Conservation (phyloP, 192 early-diverging fungal genomes). For the Coemansia sp. region DNA sequence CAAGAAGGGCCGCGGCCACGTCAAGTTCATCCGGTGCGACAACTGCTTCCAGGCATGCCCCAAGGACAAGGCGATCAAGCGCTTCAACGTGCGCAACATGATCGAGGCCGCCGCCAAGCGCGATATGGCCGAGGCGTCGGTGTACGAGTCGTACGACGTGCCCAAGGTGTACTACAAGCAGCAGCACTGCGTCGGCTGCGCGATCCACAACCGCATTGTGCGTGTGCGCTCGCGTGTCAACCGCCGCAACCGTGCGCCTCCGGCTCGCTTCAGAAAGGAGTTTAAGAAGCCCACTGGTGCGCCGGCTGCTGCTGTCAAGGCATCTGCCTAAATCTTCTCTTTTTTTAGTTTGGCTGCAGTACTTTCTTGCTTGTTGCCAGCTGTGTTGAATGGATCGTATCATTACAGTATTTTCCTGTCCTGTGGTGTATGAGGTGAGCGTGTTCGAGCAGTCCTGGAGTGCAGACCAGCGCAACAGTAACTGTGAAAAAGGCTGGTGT, state of each 20-base stretch:
- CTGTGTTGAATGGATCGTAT: not conserved
- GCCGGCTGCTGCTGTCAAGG: slow-evolving; percentile 26
- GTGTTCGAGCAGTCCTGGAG: no score
- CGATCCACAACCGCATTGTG: slow-evolving; percentile 91
- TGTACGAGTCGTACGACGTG: slow-evolving; percentile 92
- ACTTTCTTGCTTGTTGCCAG: not conserved
- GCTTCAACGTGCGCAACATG: slow-evolving; percentile 98
- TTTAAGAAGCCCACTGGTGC: slow-evolving; percentile 57
- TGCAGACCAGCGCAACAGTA: not conserved
- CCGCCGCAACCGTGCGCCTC: slow-evolving; percentile 91
- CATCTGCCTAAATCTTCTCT: slow-evolving; percentile 25
- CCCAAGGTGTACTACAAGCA: slow-evolving; percentile 99
- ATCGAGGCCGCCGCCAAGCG: slow-evolving; percentile 95
- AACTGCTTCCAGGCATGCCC: slow-evolving; percentile 98
- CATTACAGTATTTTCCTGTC: not conserved
- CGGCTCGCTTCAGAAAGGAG: slow-evolving; percentile 81
- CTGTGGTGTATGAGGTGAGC: not conserved
- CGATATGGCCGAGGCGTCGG: slow-evolving; percentile 94
- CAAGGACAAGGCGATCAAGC: slow-evolving; percentile 99
- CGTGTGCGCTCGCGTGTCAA: slow-evolving; percentile 86
- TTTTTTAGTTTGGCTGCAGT: not conserved
- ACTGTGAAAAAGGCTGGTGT: not conserved
- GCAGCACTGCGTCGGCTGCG: slow-evolving; percentile 93
- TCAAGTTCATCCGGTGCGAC: slow-evolving; percentile 95
- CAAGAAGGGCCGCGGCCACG: slow-evolving; percentile 99